phyloP scores from a whole-genome alignment of 352 stramenopile genomes.

The Phytophthora niederhauseri region DNA sequence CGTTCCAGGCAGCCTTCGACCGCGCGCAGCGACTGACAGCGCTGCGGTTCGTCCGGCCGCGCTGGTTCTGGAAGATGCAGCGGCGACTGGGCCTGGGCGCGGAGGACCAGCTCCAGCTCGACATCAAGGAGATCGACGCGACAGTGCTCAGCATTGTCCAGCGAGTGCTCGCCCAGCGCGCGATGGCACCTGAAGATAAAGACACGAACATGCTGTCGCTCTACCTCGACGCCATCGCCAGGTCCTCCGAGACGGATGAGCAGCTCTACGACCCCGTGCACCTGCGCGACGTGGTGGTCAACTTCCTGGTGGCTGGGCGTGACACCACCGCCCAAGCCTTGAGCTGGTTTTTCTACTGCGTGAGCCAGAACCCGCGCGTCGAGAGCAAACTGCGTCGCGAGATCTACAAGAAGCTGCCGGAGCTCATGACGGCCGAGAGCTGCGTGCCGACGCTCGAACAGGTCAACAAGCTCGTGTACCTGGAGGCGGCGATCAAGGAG shows the following conservation, averaged over 20 bases:
- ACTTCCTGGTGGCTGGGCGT: conserved; percentile 78
- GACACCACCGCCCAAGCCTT: conserved; percentile 82
- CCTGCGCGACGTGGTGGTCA: conserved; percentile 82
- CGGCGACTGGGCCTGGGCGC: conserved; percentile 39
- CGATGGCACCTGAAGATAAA: conserved; percentile 9
- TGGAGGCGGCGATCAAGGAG: conserved; percentile 60
- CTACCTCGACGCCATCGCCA: conserved; percentile 42
- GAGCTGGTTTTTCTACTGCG: conserved; percentile 71
- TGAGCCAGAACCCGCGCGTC: conserved; percentile 60
- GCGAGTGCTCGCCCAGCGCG: conserved; percentile 30
- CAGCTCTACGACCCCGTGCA: conserved; percentile 40
- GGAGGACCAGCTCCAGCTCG: conserved; percentile 44
- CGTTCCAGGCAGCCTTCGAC: conserved; percentile 70
- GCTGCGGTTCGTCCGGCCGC: conserved; percentile 46
- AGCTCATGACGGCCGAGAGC: conserved; percentile 19
- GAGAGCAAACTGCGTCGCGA: conserved; percentile 52
- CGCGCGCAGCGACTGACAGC: conserved; percentile 38
- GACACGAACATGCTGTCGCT: conserved; percentile 32
- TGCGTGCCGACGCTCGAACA: conserved; percentile 24
- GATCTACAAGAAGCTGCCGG: conserved; percentile 40
- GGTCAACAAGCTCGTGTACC: conserved; percentile 47
- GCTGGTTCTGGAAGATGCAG: conserved; percentile 57
- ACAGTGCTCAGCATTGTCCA: conserved; percentile 48
- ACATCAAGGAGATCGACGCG: conserved; percentile 52
- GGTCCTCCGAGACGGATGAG: conserved; percentile 15